Evolutionary conservation across 805 yeast genomes (phyloP), one percentile per base, ranked within the genome.

Genomic region (Jamesozyma jinghongensis): DNA sequence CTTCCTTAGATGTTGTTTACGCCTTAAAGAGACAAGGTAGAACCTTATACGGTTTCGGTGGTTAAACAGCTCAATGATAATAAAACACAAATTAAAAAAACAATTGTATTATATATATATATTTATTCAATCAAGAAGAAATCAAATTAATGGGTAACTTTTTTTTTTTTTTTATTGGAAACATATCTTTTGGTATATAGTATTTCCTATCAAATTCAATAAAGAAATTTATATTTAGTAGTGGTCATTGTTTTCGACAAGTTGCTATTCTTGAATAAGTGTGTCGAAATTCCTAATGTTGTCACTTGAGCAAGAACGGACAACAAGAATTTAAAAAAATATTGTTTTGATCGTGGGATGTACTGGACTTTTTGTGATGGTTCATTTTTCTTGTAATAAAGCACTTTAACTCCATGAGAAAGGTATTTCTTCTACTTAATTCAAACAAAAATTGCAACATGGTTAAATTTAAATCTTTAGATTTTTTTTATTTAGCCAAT

Each of bases 1-100:
- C 98, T 58, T 88, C 98, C 50, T 80, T 90, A 65, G 98, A 90
- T 68, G 97, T 90, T 58, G 97, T 90, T 62, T 90, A 90, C 71
- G 97, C 97, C 62, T 84, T 90, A 74, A 90, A 90, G 90, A 87
- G 97, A 81, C 97, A 92, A 78, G 98, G 98, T 67, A 85, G 97
- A 76, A 90, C 97, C 74, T 81, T 90, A 70, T 90, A 90, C 70
- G 97, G 97, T 87, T 90, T 90, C 84, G 97, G 97, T 77, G 96
- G 95, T 81, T 90, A 81, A 77, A 31, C 32, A 18, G 19, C 6
- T 19, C 6, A 31, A 25, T n/a, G 5, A 8, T 14, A 6, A 10
- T 8, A 22, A 6, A 8, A 18, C 4, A 32, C 4, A 20, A 33
- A 34, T 4, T 10, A 7, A 28, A 28, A 14, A 26, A 7, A 26